Percentiles rank a stretch among this genome's conserved stretches.
These are phyloP conservation scores for Buxus sempervirens DNA, from an alignment of 164 flowering plant species.

Conservation along the genomic window DNA sequence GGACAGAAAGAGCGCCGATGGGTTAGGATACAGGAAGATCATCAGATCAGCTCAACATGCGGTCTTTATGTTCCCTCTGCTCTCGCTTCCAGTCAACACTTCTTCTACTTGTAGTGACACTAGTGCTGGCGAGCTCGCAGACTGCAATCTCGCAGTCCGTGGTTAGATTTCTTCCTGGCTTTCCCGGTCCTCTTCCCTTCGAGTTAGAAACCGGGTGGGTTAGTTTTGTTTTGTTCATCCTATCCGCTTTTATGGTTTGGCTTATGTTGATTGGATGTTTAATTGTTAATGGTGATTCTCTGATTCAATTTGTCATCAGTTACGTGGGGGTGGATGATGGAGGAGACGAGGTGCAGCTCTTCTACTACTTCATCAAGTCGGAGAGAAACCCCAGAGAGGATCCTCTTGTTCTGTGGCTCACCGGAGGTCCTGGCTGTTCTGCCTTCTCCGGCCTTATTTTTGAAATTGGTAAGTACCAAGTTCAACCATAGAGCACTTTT, in stretches of 20 bases:
- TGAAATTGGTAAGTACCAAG: slow-evolving; percentile 37
- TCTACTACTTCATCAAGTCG: slow-evolving; percentile 55
- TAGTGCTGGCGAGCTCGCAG: slow-evolving; percentile 3
- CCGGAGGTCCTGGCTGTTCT: slow-evolving; percentile 62
- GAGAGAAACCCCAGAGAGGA: slow-evolving; percentile 38
- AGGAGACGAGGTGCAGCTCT: slow-evolving; percentile 44
- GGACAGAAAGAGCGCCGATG: too few relatives aligned
- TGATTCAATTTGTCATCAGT: slow-evolving; percentile 17
- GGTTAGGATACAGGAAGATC: too few relatives aligned
- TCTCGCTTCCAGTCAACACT: not conserved
- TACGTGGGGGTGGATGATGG: slow-evolving; percentile 49
- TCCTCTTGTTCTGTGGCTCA: slow-evolving; percentile 49
- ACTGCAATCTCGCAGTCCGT: slow-evolving; percentile 20
- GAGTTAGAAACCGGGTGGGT: slow-evolving; percentile 51
- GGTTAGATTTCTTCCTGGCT: slow-evolving; percentile 43
- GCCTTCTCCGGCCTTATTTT: slow-evolving; percentile 25
- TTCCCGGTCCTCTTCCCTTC: slow-evolving; percentile 48
- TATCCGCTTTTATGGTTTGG: too few relatives aligned
- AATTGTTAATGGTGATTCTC: not conserved
- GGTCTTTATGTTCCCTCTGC: not conserved
- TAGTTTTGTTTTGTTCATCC: not conserved
- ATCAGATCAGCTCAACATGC: too few relatives aligned
- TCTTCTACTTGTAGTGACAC: not conserved
- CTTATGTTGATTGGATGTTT: too few relatives aligned
- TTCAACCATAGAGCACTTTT: too few relatives aligned